These are phyloP conservation scores for Ajuga chamaepitys DNA, from an alignment of 257 asterid genomes.

Conservation along the genomic window DNA sequence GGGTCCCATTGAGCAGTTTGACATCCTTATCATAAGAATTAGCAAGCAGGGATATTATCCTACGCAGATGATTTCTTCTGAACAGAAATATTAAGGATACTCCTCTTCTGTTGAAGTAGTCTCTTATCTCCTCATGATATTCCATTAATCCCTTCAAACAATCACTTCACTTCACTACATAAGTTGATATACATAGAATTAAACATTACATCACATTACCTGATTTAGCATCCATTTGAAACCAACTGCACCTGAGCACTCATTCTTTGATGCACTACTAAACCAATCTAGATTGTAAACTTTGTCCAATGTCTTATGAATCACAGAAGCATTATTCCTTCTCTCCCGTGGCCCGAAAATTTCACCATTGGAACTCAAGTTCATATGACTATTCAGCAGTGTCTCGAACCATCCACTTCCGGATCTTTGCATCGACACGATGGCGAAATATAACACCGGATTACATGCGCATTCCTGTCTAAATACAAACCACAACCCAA, in stretches of 20 bases:
- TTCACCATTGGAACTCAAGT: slow-evolving; percentile 83
- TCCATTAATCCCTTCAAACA: slow-evolving; percentile 56
- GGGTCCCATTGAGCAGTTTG: slow-evolving; percentile 68
- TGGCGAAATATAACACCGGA: slow-evolving; percentile 59
- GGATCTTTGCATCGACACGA: slow-evolving; percentile 82
- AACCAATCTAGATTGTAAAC: slow-evolving; percentile 68
- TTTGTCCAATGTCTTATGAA: slow-evolving; percentile 35
- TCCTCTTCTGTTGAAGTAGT: slow-evolving; percentile 53
- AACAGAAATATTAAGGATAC: slow-evolving; percentile 64
- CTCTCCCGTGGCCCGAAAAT: slow-evolving; percentile 44
- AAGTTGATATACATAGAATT: background rate
- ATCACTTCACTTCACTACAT: too few relatives aligned
- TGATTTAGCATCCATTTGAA: slow-evolving; percentile 98
- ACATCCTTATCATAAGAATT: slow-evolving; percentile 61
- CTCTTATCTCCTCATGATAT: slow-evolving; percentile 45
- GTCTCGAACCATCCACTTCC: slow-evolving; percentile 98
- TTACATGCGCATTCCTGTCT: slow-evolving; percentile 86
- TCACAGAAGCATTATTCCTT: slow-evolving; percentile 44
- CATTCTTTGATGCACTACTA: slow-evolving; percentile 75
- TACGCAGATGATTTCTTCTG: slow-evolving; percentile 61
- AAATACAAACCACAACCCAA: slow-evolving; percentile 6
- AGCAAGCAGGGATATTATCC: slow-evolving; percentile 69
- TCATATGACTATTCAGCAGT: slow-evolving; percentile 58
- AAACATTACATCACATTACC: slow-evolving; percentile 30
- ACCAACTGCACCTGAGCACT: slow-evolving; percentile 79